phyloP scores from a whole-genome alignment of 1,284 basidiomycete species.

The Phellinidium pouzarii region DNA sequence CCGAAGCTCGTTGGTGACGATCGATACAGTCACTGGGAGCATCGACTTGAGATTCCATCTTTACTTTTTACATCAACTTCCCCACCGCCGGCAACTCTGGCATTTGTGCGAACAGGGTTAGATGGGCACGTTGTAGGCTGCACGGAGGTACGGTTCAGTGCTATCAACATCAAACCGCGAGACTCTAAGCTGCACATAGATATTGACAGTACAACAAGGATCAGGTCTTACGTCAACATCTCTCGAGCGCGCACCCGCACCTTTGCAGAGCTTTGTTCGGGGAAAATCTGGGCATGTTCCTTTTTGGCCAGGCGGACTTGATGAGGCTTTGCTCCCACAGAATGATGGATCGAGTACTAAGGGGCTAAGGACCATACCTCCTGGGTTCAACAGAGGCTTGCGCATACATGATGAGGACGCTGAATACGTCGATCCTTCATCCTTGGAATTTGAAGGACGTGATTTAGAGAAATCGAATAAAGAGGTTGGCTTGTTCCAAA shows the following conservation, averaged over 20 bases:
- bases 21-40: conserved; percentile 60
- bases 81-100: conserved; percentile 70
- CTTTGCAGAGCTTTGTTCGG: conserved; percentile 77
- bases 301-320: conserved; percentile 87
- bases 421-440: conserved; percentile 25
- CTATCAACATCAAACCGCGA: background rate
- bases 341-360: conserved; percentile 16
- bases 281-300: conserved; percentile 91
- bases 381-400: conserved; percentile 18
- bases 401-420: background rate
- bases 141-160: conserved; percentile 46
- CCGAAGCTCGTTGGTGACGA: background rate
- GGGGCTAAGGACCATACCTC: conserved; percentile 17
- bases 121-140: conserved; percentile 78
- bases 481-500: conserved; percentile 29
- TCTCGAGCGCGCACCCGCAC: conserved; percentile 75
- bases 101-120: conserved; percentile 73
- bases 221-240: conserved; percentile 76
- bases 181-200: conserved; percentile 32
- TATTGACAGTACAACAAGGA: conserved; percentile 38
- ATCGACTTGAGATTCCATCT: conserved; percentile 51
- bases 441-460: conserved; percentile 29
- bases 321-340: conserved; percentile 35
- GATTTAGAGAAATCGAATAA: conserved; percentile 35
- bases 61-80: conserved; percentile 60